Percentiles rank a stretch among this genome's conserved stretches.
Evolutionary conservation across 495 filamentous ascomycete species (phyloP).

Genomic region (Penicillium turbatum): DNA sequence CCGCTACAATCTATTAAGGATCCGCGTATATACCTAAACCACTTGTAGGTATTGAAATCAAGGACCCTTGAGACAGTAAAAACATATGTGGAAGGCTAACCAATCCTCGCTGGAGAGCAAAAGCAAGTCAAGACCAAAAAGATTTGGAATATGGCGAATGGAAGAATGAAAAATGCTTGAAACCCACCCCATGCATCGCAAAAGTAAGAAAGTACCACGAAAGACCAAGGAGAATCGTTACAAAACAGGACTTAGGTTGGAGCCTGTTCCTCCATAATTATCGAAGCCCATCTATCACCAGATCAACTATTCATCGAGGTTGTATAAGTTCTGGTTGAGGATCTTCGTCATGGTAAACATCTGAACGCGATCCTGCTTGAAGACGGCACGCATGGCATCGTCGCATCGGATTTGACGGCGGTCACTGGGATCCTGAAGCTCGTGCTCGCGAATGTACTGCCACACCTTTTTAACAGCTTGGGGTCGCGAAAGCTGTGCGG

Average conservation of each 20-base stretch:
- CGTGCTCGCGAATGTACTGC: constrained; percentile 82
- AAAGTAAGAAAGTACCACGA: constrained; percentile 9
- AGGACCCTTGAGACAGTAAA: constrained; percentile 1
- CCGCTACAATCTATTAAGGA: background rate
- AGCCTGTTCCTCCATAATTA: constrained; percentile 8
- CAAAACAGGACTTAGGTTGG: constrained; percentile 8
- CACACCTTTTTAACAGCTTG: constrained; percentile 95
- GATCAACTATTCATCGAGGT: constrained; percentile 51
- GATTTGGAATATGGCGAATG: constrained; percentile 14
- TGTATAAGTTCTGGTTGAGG: constrained; percentile 63
- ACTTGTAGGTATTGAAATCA: background rate
- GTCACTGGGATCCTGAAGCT: constrained; percentile 86
- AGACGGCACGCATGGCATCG: constrained; percentile 81
- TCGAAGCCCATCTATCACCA: constrained; percentile 7
- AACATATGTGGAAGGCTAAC: constrained; percentile 19
- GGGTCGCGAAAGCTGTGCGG: constrained; percentile 71
- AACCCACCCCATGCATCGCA: constrained; percentile 29
- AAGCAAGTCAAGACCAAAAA: constrained; percentile 23
- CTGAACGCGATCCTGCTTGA: constrained; percentile 84
- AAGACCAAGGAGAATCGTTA: constrained; percentile 27
- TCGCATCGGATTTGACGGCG: constrained; percentile 91
- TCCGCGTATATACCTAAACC: background rate
- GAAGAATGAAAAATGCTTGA: constrained; percentile 10
- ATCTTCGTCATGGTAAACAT: constrained; percentile 99
- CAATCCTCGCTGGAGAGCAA: constrained; percentile 42